Conservation (phyloP, 768 basidiomycete species). For the Agaricus sinodeliciosus region DNA sequence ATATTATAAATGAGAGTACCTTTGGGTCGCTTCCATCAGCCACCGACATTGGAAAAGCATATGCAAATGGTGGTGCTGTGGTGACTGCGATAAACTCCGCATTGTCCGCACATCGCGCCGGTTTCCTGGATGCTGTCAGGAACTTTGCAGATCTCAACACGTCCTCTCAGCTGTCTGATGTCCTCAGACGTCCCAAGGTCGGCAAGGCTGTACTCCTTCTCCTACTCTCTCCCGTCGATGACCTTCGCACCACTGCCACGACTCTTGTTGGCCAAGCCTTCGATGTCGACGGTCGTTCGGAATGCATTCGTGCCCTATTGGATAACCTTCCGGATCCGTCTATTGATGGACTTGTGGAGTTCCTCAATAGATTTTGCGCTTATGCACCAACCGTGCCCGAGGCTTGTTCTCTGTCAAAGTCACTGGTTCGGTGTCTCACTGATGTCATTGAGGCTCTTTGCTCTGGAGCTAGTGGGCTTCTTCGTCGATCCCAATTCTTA, state of each 20-base stretch:
- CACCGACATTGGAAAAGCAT: conserved; percentile 20
- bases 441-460: conserved; percentile 91
- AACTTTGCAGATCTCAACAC: conserved; percentile 59
- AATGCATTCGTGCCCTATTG: conserved; percentile 80
- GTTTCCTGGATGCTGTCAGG: conserved; percentile 57
- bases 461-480: conserved; percentile 59
- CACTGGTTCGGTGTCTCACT: conserved; percentile 86
- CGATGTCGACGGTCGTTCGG: conserved; percentile 82
- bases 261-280: conserved; percentile 79
- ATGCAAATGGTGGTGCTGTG: conserved; percentile 28
- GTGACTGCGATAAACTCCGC: conserved; percentile 52
- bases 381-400: conserved; percentile 67
- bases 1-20: conserved; percentile 47
- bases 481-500: conserved; percentile 51
- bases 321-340: conserved; percentile 57
- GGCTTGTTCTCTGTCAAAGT: conserved; percentile 83
- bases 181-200: conserved; percentile 52
- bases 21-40: conserved; percentile 24
- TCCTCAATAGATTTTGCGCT: conserved; percentile 57
- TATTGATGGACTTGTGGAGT: conserved; percentile 64
- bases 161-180: conserved; percentile 39
- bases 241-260: conserved; percentile 70
- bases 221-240: conserved; percentile 77
- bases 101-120: conserved; percentile 48
- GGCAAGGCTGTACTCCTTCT: conserved; percentile 57